These are phyloP conservation scores for Naematelia encephala DNA, from an alignment of 768 basidiomycete genomes.

Conservation along the genomic window DNA sequence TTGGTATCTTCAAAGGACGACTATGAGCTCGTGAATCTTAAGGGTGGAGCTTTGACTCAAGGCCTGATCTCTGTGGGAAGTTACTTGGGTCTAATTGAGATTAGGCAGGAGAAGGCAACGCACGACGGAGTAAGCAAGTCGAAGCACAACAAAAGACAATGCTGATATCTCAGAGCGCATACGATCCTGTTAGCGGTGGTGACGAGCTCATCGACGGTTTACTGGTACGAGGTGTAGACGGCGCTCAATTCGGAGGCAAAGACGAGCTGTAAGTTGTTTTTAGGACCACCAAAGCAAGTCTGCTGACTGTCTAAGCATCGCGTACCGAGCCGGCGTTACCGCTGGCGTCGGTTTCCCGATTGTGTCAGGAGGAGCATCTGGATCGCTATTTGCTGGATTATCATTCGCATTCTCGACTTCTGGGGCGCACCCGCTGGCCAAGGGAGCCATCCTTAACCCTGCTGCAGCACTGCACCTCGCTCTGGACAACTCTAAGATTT, in stretches of 20 bases:
- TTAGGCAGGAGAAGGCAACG: conserved; percentile 63
- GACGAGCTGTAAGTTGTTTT: conserved; percentile 62
- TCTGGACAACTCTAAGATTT: conserved; percentile 57
- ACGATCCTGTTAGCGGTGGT: conserved; percentile 45
- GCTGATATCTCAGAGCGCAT: conserved; percentile 48
- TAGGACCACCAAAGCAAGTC: conserved; percentile 4
- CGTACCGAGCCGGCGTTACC: conserved; percentile 72
- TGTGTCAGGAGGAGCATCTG: conserved; percentile 32
- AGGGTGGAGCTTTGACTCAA: conserved; percentile 62
- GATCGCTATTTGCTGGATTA: conserved; percentile 63
- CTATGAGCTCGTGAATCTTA: conserved; percentile 59
- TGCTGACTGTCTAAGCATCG: conserved; percentile 57
- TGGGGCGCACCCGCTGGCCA: conserved; percentile 60
- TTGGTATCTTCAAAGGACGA: conserved; percentile 16
- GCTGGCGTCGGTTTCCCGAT: conserved; percentile 64
- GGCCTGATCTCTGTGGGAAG: conserved; percentile 66
- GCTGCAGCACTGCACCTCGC: conserved; percentile 66
- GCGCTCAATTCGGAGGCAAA: conserved; percentile 65
- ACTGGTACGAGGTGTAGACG: conserved; percentile 66
- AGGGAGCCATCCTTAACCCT: conserved; percentile 63
- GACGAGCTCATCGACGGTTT: conserved; percentile 52
- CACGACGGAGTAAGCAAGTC: conserved; percentile 57
- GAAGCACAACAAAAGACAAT: neutral
- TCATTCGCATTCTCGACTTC: conserved; percentile 63
- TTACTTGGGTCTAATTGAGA: conserved; percentile 68